Conservation (phyloP, 768 basidiomycete genomes). For the Termitomyces sp. region DNA sequence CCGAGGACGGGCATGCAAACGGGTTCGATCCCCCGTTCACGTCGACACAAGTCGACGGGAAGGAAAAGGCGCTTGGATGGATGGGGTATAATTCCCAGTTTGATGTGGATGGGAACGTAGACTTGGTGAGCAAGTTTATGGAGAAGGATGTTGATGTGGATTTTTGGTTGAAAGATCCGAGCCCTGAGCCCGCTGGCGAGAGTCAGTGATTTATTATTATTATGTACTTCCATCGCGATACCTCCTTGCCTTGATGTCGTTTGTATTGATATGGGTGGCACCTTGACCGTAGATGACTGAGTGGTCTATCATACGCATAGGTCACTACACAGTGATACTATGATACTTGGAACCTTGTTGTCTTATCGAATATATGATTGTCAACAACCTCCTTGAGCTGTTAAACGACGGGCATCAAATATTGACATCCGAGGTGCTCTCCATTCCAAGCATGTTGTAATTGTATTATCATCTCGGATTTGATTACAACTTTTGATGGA, state of each 20-base stretch:
- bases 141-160: slow-evolving; percentile 63
- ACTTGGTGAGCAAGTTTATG: slow-evolving; percentile 51
- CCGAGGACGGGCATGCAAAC: slow-evolving; percentile 17
- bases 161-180: slow-evolving; percentile 50
- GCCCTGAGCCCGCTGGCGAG: slow-evolving; percentile 25
- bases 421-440: no score
- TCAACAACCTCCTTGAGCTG: no score
- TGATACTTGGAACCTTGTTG: no score
- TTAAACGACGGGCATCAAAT: no score
- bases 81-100: slow-evolving; percentile 58
- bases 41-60: slow-evolving; percentile 30
- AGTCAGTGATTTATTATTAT: slow-evolving; percentile 13
- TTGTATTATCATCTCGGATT: no score
- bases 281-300: neutral
- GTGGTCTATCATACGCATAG: no score
- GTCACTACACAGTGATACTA: no score
- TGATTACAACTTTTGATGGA: no score
- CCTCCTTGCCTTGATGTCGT: neutral
- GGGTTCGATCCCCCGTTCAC: slow-evolving; percentile 31
- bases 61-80: slow-evolving; percentile 25
- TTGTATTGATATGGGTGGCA: neutral
- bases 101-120: slow-evolving; percentile 54
- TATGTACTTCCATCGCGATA: neutral
- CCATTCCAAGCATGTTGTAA: no score
- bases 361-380: no score